These are phyloP conservation scores for Orbilia quercus DNA, from an alignment of 2,329 filamentous ascomycete genomes.

Conservation along the genomic window DNA sequence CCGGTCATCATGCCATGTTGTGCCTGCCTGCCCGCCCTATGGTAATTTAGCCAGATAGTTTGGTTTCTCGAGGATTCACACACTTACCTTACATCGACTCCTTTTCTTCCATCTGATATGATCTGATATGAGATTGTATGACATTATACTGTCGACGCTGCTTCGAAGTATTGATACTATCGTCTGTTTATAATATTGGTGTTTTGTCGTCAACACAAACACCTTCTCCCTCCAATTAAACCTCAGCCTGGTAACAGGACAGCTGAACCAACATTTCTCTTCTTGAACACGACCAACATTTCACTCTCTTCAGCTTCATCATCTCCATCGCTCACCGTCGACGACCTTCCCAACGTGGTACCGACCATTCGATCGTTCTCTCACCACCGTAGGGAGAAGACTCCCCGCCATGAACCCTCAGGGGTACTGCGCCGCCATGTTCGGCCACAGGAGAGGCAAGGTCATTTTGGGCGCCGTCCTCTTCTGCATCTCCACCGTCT, in stretches of 20 bases:
- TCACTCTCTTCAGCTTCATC: not conserved
- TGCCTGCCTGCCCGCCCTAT: not conserved
- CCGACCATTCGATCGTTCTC: not conserved
- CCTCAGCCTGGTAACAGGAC: too few relatives aligned
- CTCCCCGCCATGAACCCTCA: conserved; percentile 46
- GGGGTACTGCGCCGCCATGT: conserved; percentile 53
- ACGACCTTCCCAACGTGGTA: too few relatives aligned
- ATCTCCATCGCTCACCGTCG: not conserved
- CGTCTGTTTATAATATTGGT: too few relatives aligned
- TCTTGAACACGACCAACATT: not conserved
- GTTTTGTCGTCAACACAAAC: too few relatives aligned
- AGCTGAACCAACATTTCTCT: not conserved
- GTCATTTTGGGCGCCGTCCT: conserved; percentile 39
- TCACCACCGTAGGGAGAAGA: conserved; percentile 8
- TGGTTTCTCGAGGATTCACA: too few relatives aligned
- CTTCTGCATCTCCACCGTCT: conserved; percentile 28
- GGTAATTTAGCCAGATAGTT: not conserved
- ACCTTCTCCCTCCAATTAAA: too few relatives aligned
- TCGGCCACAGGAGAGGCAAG: conserved; percentile 53
- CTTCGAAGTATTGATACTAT: too few relatives aligned
- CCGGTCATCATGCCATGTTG: not conserved
- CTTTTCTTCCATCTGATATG: not conserved
- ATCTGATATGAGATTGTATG: not conserved
- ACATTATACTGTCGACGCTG: too few relatives aligned
- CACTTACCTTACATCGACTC: not conserved